phyloP scores from a whole-genome alignment of 2,329 filamentous ascomycete species.

The Phyllosticta paracitricarpa region DNA sequence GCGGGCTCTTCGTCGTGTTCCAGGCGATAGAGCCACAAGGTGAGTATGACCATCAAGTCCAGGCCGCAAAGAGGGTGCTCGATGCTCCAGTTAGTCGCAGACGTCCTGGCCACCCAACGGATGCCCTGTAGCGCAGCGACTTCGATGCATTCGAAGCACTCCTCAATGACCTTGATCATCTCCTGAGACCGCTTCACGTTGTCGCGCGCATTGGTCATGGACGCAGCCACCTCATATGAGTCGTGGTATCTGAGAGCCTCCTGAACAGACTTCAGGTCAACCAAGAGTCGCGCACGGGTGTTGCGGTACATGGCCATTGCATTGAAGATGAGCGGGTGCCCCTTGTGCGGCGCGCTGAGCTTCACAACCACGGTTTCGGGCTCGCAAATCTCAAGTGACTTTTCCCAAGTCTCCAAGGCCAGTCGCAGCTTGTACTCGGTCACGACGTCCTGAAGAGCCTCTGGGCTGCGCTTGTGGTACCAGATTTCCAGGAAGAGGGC shows the following conservation, averaged over 20 bases:
- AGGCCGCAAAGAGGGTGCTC: slow-evolving; percentile 94
- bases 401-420: slow-evolving; percentile 97
- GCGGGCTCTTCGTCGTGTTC: slow-evolving; percentile 96
- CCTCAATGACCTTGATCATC: slow-evolving; percentile 97
- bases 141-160: slow-evolving; percentile 96
- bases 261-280: slow-evolving; percentile 91
- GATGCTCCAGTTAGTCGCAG: slow-evolving; percentile 96
- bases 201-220: slow-evolving; percentile 90
- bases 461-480: slow-evolving; percentile 98
- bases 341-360: slow-evolving; percentile 87
- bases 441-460: slow-evolving; percentile 91
- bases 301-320: slow-evolving; percentile 96
- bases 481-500: slow-evolving; percentile 96
- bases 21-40: slow-evolving; percentile 95
- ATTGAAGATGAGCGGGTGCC: slow-evolving; percentile 94
- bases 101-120: slow-evolving; percentile 95
- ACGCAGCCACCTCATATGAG: slow-evolving; percentile 89
- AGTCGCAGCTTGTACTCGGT: slow-evolving; percentile 96
- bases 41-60: slow-evolving; percentile 96
- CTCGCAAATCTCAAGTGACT: slow-evolving; percentile 86
- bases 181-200: slow-evolving; percentile 90
- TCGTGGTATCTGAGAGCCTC: slow-evolving; percentile 96
- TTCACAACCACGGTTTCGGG: slow-evolving; percentile 81
- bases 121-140: slow-evolving; percentile 90
- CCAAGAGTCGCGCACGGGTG: slow-evolving; percentile 80